Evolutionary conservation across 2,329 filamentous ascomycete genomes (phyloP).

Genomic region (Neoscytalidium dimidiatum): DNA sequence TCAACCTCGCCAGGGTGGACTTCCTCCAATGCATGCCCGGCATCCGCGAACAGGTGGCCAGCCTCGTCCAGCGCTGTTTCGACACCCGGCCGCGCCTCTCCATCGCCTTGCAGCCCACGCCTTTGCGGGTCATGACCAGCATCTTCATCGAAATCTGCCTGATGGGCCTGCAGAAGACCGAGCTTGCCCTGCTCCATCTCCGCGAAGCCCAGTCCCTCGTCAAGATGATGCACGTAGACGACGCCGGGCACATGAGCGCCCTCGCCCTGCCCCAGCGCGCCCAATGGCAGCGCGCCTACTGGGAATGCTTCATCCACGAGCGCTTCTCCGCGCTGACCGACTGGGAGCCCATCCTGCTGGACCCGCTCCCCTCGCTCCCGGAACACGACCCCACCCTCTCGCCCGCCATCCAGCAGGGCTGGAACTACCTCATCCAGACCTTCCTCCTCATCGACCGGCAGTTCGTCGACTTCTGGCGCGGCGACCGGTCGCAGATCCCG

Average conservation of each 20-base stretch:
- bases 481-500: conserved; percentile 38
- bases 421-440: conserved; percentile 47
- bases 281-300: conserved; percentile 54
- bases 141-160: conserved; percentile 77
- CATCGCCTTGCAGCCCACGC: conserved; percentile 26
- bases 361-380: conserved; percentile 40
- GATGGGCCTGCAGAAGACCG: conserved; percentile 71
- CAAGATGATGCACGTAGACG: conserved; percentile 39
- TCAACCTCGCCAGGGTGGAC: conserved; percentile 1
- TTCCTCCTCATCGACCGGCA: conserved; percentile 48
- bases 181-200: conserved; percentile 77
- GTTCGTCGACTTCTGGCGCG: conserved; percentile 49
- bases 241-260: conserved; percentile 35
- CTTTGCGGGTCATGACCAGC: conserved; percentile 62
- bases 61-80: conserved; percentile 12
- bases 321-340: conserved; percentile 57
- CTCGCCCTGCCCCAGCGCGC: conserved; percentile 42
- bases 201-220: conserved; percentile 72
- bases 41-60: conserved; percentile 1
- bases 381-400: conserved; percentile 44
- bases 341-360: conserved; percentile 48
- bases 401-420: conserved; percentile 43
- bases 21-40: conserved; percentile 26
- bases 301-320: conserved; percentile 60
- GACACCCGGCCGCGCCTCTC: conserved; percentile 26